Conservation (phyloP, 768 basidiomycete species). For the Vishniacozyma victoriae region DNA sequence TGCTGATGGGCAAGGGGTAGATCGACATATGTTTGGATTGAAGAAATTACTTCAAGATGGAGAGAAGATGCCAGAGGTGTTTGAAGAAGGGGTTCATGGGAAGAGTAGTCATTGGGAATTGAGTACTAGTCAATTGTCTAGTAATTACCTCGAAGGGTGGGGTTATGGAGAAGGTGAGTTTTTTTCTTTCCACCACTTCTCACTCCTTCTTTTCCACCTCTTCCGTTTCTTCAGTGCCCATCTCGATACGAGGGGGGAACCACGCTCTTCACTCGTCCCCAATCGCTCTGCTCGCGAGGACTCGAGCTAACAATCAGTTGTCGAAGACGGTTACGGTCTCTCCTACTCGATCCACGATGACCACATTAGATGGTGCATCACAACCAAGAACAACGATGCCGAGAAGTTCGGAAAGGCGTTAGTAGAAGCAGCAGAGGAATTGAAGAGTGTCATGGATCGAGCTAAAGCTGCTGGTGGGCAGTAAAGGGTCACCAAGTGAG, state of each 20-base stretch:
- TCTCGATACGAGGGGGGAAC: neutral
- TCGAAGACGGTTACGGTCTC: slow-evolving; percentile 83
- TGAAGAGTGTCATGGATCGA: slow-evolving; percentile 67
- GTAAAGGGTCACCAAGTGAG: slow-evolving; percentile 31
- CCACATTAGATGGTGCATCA: slow-evolving; percentile 86
- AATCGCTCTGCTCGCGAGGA: neutral
- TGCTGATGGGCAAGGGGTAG: slow-evolving; percentile 88
- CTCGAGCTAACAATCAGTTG: slow-evolving; percentile 54
- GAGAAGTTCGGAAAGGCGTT: slow-evolving; percentile 68
- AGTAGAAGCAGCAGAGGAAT: slow-evolving; percentile 73
- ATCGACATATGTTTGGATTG: slow-evolving; percentile 89
- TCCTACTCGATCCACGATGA: slow-evolving; percentile 81
- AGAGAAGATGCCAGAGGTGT: slow-evolving; percentile 68
- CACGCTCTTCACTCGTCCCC: neutral
- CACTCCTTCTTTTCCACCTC: neutral
- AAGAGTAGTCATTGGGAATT: slow-evolving; percentile 85
- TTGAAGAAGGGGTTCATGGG: slow-evolving; percentile 64
- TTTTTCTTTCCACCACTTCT: neutral
- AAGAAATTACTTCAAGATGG: slow-evolving; percentile 65
- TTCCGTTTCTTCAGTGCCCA: neutral
- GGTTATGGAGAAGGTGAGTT: slow-evolving; percentile 86
- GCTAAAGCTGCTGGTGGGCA: slow-evolving; percentile 51
- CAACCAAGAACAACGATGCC: slow-evolving; percentile 63
- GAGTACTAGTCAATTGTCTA: slow-evolving; percentile 80
- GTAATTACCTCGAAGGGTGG: slow-evolving; percentile 83